Percentiles rank a stretch among this genome's conserved stretches.
Conservation (phyloP, 352 stramenopile species). For the Phytophthora multivora region DNA sequence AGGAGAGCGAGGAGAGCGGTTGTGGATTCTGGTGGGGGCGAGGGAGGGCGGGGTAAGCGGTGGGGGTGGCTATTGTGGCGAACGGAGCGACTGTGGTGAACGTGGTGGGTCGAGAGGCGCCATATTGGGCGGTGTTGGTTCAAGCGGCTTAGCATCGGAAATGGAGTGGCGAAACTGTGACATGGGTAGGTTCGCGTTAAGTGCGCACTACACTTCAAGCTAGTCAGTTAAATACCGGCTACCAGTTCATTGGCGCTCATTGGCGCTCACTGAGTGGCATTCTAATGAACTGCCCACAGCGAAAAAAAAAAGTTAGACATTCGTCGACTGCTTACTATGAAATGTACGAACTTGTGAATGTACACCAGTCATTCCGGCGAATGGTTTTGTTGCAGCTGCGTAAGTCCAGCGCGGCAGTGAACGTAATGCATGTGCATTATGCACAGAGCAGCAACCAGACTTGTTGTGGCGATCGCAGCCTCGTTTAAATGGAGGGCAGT, state of each 20-base stretch:
- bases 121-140: background rate
- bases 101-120: background rate
- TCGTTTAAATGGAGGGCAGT: background rate
- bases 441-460: background rate
- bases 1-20: constrained; percentile 7
- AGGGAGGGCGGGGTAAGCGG: background rate
- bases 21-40: constrained; percentile 5
- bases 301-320: too few species aligned
- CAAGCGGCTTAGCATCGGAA: constrained; percentile 12
- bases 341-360: too few species aligned
- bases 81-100: constrained; percentile 1
- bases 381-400: constrained; percentile 1
- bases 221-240: too few species aligned
- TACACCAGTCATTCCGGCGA: background rate
- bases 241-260: too few species aligned
- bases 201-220: background rate
- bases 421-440: background rate
- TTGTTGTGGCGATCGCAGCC: background rate
- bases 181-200: constrained; percentile 2
- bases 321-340: too few species aligned
- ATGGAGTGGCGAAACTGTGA: background rate
- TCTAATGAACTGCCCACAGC: too few species aligned
- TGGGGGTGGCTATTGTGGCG: background rate
- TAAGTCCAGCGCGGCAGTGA: background rate
- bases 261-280: too few species aligned